Base-by-base conservation (phyloP, 1,284 basidiomycete genomes). In the Ceratobasidium sp. region DNA sequence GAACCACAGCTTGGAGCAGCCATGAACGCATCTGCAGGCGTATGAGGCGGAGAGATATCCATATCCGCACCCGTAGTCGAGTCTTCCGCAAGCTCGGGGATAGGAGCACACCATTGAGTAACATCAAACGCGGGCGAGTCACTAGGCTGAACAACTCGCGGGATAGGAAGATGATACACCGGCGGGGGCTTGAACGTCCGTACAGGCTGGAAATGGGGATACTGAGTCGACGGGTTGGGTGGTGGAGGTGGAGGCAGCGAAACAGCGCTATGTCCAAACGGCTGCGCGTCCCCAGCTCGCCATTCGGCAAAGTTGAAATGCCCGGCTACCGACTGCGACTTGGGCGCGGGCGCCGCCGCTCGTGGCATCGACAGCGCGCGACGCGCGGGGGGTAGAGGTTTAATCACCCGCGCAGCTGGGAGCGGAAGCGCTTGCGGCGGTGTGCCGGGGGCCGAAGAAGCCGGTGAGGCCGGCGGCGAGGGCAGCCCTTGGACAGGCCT, bases 261-360 rank as follows among this genome's bases (percentile, higher is more conserved):
- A 11, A 67, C 26, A 7, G 50, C 35, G n/a, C 49, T 44, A 1
- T n/a, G 28, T 28, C 43, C 30, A n/a, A 18, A 54, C 2, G 64
- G 26, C 28, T 23, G n/a, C 13, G 38, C 50, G 38, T n/a, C 64
- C 2, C 38, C 66, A 2, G 55, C 55, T 70, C 47, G 66, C 66
- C 66, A 70, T 35, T 70, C 23, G 26, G 66, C 18, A 30, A 57
- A 70, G 44, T 49, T 58, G 66, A 70, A 70, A 16, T 57, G 38
- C 3, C 66, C 66, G 3, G 43, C 21, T 30, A 28, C 46, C 1
- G 46, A 26, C 8, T 50, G 21, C 8, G 49, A n/a, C 8, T 2
- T 26, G 4, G 44, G 46, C 14, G 43, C 23, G 11, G 26, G 38
- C 43, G 59, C 23, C 5, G 38, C 1, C 16, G 46, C 30, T 35